phyloP scores from a whole-genome alignment of 169 alveolate genomes.

The Eimeria tenella region DNA sequence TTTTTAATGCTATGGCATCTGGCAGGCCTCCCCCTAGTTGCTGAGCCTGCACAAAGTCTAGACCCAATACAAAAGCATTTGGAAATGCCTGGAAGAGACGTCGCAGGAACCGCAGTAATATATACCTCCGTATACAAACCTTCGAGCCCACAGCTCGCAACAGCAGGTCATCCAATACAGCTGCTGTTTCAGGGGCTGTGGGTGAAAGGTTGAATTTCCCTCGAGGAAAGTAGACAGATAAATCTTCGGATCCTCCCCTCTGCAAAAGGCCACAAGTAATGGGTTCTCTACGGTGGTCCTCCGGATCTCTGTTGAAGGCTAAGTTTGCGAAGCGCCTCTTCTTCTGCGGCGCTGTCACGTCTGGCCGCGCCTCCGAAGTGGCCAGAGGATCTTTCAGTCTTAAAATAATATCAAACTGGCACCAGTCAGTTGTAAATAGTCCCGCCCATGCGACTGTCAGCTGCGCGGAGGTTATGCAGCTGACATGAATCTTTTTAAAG shows the following conservation, averaged over 20 bases:
- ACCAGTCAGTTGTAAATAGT: conserved; percentile 47
- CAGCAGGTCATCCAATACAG: conserved; percentile 57
- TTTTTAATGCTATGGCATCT: conserved; percentile 30
- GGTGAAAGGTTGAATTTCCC: conserved; percentile 32
- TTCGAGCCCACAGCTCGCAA: conserved; percentile 61
- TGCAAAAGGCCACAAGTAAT: conserved; percentile 29
- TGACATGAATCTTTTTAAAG: conserved; percentile 18
- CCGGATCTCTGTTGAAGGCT: conserved; percentile 15
- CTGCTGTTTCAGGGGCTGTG: conserved; percentile 53
- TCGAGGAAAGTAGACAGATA: background rate
- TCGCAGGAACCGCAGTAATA: conserved; percentile 58
- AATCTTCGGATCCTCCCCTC: background rate
- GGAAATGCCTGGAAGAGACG: conserved; percentile 54
- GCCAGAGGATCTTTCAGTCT: conserved; percentile 58
- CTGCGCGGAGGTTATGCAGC: conserved; percentile 51
- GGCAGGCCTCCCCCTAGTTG: conserved; percentile 73
- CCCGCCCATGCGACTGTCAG: conserved; percentile 33
- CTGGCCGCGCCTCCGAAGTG: background rate
- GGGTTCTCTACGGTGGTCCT: conserved; percentile 1
- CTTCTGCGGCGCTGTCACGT: conserved; percentile 16
- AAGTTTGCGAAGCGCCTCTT: conserved; percentile 61
- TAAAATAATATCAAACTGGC: conserved; percentile 54
- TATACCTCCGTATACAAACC: conserved; percentile 54
- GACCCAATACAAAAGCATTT: conserved; percentile 44
- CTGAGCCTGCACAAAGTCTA: conserved; percentile 72